Conservation (phyloP, 2,329 filamentous ascomycete species). For the Aspergillus tamarii region DNA sequence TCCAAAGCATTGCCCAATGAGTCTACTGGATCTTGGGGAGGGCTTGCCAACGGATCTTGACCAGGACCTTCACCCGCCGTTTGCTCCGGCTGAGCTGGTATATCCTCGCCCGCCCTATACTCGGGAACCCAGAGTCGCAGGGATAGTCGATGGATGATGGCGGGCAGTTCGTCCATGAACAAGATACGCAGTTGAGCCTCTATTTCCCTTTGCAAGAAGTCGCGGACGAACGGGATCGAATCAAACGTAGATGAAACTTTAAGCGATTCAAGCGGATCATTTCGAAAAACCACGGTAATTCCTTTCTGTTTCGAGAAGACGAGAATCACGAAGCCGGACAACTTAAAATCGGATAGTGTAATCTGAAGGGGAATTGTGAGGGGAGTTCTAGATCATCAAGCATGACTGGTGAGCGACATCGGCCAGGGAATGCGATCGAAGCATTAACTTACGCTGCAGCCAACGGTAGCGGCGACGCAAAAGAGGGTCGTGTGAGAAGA, state of each 20-base stretch:
- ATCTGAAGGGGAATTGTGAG: conserved; percentile 98
- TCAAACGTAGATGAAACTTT: conserved; percentile 99
- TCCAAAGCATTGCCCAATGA: conserved; percentile 76
- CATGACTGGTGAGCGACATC: conserved; percentile 10
- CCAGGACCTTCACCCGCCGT: conserved; percentile 61
- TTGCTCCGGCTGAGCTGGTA: conserved; percentile 57
- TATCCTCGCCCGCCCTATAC: conserved; percentile 69
- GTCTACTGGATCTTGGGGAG: conserved; percentile 81
- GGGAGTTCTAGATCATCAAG: conserved; percentile 59
- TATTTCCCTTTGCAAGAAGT: conserved; percentile 95
- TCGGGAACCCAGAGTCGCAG: conserved; percentile 89
- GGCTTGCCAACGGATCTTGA: conserved; percentile 79
- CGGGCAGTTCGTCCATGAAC: conserved; percentile 97
- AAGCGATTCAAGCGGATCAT: conserved; percentile 95
- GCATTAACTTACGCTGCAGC: conserved; percentile 67
- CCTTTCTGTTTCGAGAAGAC: conserved; percentile 98
- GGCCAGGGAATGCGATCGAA: not conserved
- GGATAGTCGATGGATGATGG: conserved; percentile 92
- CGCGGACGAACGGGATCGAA: conserved; percentile 96
- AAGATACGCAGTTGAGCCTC: conserved; percentile 88
- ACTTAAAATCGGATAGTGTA: conserved; percentile 89
- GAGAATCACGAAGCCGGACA: conserved; percentile 95
- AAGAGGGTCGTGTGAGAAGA: conserved; percentile 84
- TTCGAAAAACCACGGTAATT: conserved; percentile 92
- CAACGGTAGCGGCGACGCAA: conserved; percentile 89